Percentiles rank a stretch among this genome's conserved stretches.
Conservation (phyloP, 2,329 filamentous ascomycete genomes). For the Epichloe sylvatica region DNA sequence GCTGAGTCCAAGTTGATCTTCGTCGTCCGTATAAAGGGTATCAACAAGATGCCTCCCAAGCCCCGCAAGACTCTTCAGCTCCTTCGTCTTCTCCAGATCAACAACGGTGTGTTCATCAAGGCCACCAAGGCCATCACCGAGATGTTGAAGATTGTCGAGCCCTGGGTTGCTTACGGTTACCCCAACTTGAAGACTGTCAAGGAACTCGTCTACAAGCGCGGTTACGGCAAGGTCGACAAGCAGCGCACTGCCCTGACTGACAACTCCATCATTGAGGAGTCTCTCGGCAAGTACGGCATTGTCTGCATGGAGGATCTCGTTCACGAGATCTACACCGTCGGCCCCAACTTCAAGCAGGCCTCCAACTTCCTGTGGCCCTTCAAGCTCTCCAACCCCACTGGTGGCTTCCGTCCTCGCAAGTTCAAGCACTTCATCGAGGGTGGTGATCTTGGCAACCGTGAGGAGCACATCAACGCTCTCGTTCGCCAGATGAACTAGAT, state of each 20-base stretch:
- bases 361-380: conserved; percentile 99
- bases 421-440: conserved; percentile 99
- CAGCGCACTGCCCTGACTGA: conserved; percentile 92
- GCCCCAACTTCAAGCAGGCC: conserved; percentile 99
- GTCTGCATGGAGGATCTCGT: conserved; percentile 99
- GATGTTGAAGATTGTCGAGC: conserved; percentile 98
- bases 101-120: conserved; percentile 97
- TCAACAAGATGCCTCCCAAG: conserved; percentile 99
- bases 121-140: conserved; percentile 95
- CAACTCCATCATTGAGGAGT: conserved; percentile 94
- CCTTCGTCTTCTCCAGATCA: conserved; percentile 98
- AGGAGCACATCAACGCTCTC: conserved; percentile 93
- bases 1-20: conserved; percentile 96
- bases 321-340: conserved; percentile 97
- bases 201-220: conserved; percentile 99
- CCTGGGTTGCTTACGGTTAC: conserved; percentile 98
- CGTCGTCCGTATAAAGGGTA: conserved; percentile 99
- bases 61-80: conserved; percentile 99
- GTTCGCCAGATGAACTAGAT: conserved; percentile 96
- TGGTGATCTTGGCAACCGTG: conserved; percentile 96
- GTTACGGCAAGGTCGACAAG: conserved; percentile 98
- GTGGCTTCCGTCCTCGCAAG: conserved; percentile 91
- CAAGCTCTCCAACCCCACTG: conserved; percentile 97
- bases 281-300: conserved; percentile 95
- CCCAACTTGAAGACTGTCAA: conserved; percentile 98